Evolutionary conservation across 306 rosid species (phyloP), one percentile per base, ranked within the genome.

Genomic region (Gillenia trifoliata): DNA sequence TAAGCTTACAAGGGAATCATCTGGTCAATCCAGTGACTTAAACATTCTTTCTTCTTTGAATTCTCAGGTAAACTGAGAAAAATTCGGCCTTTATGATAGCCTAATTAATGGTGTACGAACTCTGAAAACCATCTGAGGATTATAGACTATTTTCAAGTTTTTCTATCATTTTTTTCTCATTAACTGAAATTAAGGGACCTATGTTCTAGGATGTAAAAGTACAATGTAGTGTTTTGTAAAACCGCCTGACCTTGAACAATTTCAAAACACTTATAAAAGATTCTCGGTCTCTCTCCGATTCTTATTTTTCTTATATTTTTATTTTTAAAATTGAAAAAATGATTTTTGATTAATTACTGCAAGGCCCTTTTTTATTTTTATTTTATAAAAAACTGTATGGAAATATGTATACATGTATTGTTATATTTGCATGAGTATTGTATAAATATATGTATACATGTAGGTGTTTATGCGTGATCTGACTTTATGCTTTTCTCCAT

Each of bases 41-140:
- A 86, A 87, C 83, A 90, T 93, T 86, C 97, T 93, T 71, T 93
- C 97, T 71, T 93, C 98, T 70, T 87, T 93, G 85, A 93, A 93
- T 81, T 91, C 96, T 86, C 98, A 93, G 91, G 98, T 93, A 80
- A 82, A 76, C 63, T 28, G 40, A 69, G 79, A 65, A 73, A 50
- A 45, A 71, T 82, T 73, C 26, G 5, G 30, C 54, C 67, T 62
- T 50, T 66, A 68, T 73, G 78, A 62, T 50, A 56, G 60, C 34
- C n/a, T 38, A 45, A 59, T 41, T 70, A 54, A 49, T 45, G 52
- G 74, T 56, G 43, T 76, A 65, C 22, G 70, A n/a, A 22, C 70
- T 62, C 36, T 68, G 11, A 40, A 81, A 74, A 73, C 66, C 75
- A 47, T 66, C 61, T 66, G 72, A 20, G 49, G 78, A 57, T 77